These are phyloP conservation scores for Wickerhamiella sorbophila DNA, from an alignment of 805 yeast species.

Conservation along the genomic window DNA sequence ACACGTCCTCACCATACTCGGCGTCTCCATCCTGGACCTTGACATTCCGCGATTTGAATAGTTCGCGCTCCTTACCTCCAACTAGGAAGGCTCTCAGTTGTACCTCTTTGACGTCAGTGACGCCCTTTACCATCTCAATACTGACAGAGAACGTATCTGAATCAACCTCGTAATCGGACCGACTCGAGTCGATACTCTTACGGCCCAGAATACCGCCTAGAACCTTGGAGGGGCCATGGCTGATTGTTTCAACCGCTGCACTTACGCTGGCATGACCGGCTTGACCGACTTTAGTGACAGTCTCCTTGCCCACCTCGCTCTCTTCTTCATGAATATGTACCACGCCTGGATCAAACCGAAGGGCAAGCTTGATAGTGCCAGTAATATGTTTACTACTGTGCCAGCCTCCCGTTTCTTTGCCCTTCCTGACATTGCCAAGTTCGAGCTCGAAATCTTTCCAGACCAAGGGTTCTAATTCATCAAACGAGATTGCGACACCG, in stretches of 20 bases:
- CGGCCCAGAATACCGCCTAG: constrained; percentile 32
- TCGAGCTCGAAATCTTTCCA: constrained; percentile 39
- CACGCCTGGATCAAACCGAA: constrained; percentile 59
- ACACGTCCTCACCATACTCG: constrained; percentile 35
- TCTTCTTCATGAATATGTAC: constrained; percentile 25
- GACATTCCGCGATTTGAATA: constrained; percentile 48
- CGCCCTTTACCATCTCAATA: constrained; percentile 16
- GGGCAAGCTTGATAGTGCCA: constrained; percentile 48
- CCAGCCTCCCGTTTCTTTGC: constrained; percentile 26
- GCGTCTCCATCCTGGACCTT: constrained; percentile 36
- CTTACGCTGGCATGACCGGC: constrained; percentile 24
- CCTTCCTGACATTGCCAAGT: constrained; percentile 29
- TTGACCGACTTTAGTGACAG: constrained; percentile 16
- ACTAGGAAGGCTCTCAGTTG: constrained; percentile 36
- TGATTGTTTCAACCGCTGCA: constrained; percentile 38
- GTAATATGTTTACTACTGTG: constrained; percentile 35
- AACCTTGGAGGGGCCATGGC: constrained; percentile 28
- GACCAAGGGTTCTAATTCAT: constrained; percentile 41
- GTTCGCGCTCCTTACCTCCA: constrained; percentile 35
- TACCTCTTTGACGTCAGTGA: constrained; percentile 18
- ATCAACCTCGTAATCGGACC: constrained; percentile 11
- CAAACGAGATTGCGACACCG: constrained; percentile 41
- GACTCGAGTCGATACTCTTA: constrained; percentile 10
- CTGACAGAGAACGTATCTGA: constrained; percentile 7
- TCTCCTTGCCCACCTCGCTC: constrained; percentile 12